A percentile compares a stretch with the other conserved stretches of the same genome.
phyloP scores from a whole-genome alignment of 371 early-diverging fungal genomes.

The Phascolomyces articulosus region DNA sequence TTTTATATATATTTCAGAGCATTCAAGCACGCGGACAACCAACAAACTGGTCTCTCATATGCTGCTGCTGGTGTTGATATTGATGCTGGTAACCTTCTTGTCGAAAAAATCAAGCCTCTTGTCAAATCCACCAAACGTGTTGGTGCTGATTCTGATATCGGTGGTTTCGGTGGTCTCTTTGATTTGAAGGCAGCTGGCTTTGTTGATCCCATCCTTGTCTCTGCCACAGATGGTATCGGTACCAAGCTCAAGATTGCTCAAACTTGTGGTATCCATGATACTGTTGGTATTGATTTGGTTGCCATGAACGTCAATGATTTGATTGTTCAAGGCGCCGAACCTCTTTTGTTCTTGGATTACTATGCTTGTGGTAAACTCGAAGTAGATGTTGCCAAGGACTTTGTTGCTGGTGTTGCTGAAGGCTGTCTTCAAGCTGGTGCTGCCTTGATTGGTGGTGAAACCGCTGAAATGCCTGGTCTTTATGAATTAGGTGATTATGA shows the following conservation, averaged over 20 bases:
- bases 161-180: slow-evolving; percentile 98
- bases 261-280: slow-evolving; percentile 80
- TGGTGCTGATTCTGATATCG: slow-evolving; percentile 95
- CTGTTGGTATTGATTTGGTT: slow-evolving; percentile 95
- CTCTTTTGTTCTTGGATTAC: slow-evolving; percentile 97
- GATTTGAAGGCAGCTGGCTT: slow-evolving; percentile 93
- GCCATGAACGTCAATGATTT: slow-evolving; percentile 99
- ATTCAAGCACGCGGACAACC: slow-evolving; percentile 56
- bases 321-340: slow-evolving; percentile 98
- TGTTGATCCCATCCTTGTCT: slow-evolving; percentile 89
- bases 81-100: slow-evolving; percentile 93
- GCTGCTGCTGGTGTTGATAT: slow-evolving; percentile 96
- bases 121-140: slow-evolving; percentile 90
- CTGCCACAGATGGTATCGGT: slow-evolving; percentile 98
- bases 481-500: slow-evolving; percentile 90
- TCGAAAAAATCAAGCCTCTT: slow-evolving; percentile 92
- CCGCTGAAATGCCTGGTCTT: slow-evolving; percentile 99
- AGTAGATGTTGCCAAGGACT: slow-evolving; percentile 87
- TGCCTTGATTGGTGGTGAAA: slow-evolving; percentile 97
- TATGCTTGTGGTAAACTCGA: slow-evolving; percentile 95
- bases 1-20: slow-evolving; percentile 54
- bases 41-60: slow-evolving; percentile 72
- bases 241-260: slow-evolving; percentile 98
- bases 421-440: slow-evolving; percentile 93
- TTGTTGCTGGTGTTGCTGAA: slow-evolving; percentile 93